Percentiles rank a stretch among this genome's conserved stretches.
Conservation (phyloP, 2,329 filamentous ascomycete genomes). For the Paraphaeosphaeria sporulosa region DNA sequence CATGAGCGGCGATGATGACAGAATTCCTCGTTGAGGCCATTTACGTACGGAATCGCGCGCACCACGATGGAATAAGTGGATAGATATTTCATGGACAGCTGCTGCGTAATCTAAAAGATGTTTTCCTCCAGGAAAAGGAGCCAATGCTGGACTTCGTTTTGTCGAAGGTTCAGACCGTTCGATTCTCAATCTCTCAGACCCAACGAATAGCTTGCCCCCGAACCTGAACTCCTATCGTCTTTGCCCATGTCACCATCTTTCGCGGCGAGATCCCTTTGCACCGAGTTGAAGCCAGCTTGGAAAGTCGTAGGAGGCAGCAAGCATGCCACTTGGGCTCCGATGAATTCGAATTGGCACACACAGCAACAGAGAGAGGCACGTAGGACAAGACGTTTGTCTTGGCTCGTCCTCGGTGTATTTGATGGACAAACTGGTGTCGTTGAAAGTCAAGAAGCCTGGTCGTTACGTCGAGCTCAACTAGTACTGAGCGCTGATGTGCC, state of each 20-base stretch:
- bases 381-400: conserved; percentile 1
- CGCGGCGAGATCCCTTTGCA: conserved; percentile 16
- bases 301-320: conserved; percentile 16
- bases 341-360: conserved; percentile 1
- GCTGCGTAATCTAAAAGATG: conserved; percentile 19
- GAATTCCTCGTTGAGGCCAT: conserved; percentile 24
- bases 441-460: no score
- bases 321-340: not conserved
- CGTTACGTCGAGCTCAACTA: no score
- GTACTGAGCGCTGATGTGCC: no score
- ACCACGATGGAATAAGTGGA: conserved; percentile 25
- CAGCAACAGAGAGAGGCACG: not conserved
- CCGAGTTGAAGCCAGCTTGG: conserved; percentile 18
- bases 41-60: conserved; percentile 26
- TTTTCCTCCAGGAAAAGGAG: not conserved
- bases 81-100: conserved; percentile 25
- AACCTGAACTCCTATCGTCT: conserved; percentile 20
- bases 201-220: conserved; percentile 19
- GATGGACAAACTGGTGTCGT: no score
- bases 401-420: not conserved
- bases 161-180: conserved; percentile 12
- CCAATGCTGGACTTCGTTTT: not conserved
- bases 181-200: conserved; percentile 20
- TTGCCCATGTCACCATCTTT: conserved; percentile 18
- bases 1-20: no score